These are phyloP conservation scores for Hortiboletus flavorubellus DNA, from an alignment of 768 basidiomycete genomes.

Conservation along the genomic window DNA sequence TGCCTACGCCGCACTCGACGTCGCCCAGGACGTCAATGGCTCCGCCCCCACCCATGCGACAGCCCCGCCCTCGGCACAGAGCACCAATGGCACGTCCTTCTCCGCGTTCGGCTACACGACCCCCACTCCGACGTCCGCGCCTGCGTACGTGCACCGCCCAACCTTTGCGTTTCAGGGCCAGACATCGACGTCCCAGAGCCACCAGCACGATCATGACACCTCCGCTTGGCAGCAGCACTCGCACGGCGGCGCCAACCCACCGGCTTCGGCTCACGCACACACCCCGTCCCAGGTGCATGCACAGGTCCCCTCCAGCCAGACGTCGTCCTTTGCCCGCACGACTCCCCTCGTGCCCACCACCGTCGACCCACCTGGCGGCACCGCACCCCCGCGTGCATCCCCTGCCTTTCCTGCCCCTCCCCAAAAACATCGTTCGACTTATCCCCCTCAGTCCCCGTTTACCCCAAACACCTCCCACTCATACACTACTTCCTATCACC, in stretches of 20 bases:
- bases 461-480: slow-evolving; percentile 18
- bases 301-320: slow-evolving; percentile 9
- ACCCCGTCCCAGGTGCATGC: slow-evolving; percentile 19
- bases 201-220: slow-evolving; percentile 20
- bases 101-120: slow-evolving; percentile 22
- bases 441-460: slow-evolving; percentile 21
- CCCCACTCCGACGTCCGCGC: slow-evolving; percentile 20
- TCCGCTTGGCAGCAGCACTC: slow-evolving; percentile 25
- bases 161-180: slow-evolving; percentile 18
- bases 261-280: slow-evolving; percentile 14
- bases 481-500: slow-evolving; percentile 9
- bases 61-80: not conserved
- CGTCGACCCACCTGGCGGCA: slow-evolving; percentile 16
- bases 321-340: slow-evolving; percentile 24
- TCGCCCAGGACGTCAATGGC: slow-evolving; percentile 18
- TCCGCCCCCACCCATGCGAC: not conserved
- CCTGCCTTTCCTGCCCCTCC: slow-evolving; percentile 13
- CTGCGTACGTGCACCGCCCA: slow-evolving; percentile 23
- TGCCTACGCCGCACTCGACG: slow-evolving; percentile 14
- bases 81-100: slow-evolving; percentile 17
- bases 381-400: slow-evolving; percentile 5
- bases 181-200: slow-evolving; percentile 12
- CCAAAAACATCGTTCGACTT: slow-evolving; percentile 21
- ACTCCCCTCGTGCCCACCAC: slow-evolving; percentile 30
- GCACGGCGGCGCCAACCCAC: slow-evolving; percentile 5